Conservation (phyloP, 2,329 filamentous ascomycete species). For the Colletotrichum filicis region DNA sequence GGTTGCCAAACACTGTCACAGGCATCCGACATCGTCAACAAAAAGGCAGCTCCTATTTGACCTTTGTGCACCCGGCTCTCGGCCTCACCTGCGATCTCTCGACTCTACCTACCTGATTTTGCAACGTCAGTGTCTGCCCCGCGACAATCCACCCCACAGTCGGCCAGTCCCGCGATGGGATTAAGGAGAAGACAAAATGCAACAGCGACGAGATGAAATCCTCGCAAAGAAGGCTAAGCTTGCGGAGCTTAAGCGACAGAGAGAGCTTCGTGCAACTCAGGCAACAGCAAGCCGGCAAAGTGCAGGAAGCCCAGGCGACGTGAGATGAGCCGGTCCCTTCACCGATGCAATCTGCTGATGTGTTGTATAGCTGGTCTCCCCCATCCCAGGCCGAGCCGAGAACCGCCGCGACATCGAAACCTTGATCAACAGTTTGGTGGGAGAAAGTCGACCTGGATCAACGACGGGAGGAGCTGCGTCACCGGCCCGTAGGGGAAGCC, state of each 20-base stretch:
- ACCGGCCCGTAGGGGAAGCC: conserved; percentile 76
- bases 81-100: background rate
- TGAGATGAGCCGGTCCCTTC: conserved; percentile 54
- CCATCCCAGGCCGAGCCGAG: conserved; percentile 76
- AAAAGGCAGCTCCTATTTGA: background rate
- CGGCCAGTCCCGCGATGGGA: conserved; percentile 59
- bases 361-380: conserved; percentile 63
- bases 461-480: conserved; percentile 73
- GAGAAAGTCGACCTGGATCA: conserved; percentile 78
- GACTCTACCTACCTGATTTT: background rate
- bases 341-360: conserved; percentile 18
- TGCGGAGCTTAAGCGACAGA: conserved; percentile 92
- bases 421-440: conserved; percentile 85
- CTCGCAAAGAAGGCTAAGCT: conserved; percentile 97
- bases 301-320: conserved; percentile 76
- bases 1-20: conserved; percentile 14
- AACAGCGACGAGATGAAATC: conserved; percentile 94
- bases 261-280: conserved; percentile 84
- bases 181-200: conserved; percentile 62
- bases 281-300: conserved; percentile 76
- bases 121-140: background rate
- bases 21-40: conserved; percentile 8
- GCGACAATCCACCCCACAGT: conserved; percentile 30
- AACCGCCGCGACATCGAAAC: conserved; percentile 82
- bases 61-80: background rate